These are phyloP conservation scores for Zostera marina DNA, from an alignment of 116 monocot species.

Conservation along the genomic window DNA sequence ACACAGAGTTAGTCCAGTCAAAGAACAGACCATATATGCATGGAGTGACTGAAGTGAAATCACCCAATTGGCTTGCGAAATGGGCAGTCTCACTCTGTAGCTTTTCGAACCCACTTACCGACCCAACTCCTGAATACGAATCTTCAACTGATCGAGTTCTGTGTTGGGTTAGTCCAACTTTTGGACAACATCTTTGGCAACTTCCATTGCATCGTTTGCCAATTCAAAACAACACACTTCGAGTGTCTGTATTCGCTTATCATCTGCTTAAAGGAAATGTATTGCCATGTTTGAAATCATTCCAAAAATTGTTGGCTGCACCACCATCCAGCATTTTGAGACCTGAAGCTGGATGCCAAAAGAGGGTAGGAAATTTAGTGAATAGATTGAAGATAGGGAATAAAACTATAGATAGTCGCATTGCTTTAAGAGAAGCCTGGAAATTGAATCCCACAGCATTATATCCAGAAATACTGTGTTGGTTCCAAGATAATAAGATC, in stretches of 20 bases:
- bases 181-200: constrained; percentile 83
- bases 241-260: constrained; percentile 57
- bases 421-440: constrained; percentile 48
- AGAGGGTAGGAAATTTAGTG: constrained; percentile 60
- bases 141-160: constrained; percentile 37
- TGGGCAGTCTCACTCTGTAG: constrained; percentile 55
- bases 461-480: constrained; percentile 36
- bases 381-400: constrained; percentile 37
- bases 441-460: constrained; percentile 33
- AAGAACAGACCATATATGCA: constrained; percentile 78
- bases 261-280: constrained; percentile 78
- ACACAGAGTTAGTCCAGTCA: constrained; percentile 56
- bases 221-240: constrained; percentile 27
- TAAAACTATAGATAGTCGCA: constrained; percentile 43
- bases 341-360: constrained; percentile 54
- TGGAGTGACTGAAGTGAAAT: constrained; percentile 67
- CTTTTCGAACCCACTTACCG: constrained; percentile 65
- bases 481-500: constrained; percentile 60
- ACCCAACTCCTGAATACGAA: constrained; percentile 79
- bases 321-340: constrained; percentile 45
- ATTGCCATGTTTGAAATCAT: constrained; percentile 55
- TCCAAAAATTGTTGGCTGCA: constrained; percentile 34
- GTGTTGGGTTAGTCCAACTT: constrained; percentile 69
- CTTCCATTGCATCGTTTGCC: constrained; percentile 59
- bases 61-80: constrained; percentile 77